Conservation (phyloP, 1,284 basidiomycete species). For the Sporisorium sorghi region DNA sequence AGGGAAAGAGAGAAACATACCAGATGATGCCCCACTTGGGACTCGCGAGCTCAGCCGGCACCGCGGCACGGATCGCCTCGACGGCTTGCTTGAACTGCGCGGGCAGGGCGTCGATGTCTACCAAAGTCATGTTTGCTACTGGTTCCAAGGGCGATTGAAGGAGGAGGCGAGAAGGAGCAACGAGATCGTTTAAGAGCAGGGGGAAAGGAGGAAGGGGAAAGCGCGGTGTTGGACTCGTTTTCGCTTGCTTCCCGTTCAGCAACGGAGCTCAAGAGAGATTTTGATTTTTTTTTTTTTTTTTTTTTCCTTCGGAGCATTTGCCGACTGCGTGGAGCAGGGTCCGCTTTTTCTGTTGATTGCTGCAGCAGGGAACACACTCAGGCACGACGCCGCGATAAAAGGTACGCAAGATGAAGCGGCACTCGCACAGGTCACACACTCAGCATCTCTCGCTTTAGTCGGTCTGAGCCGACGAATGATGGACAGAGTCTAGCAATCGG, state of each 20-base stretch:
- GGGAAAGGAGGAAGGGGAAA: not conserved
- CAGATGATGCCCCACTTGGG: constrained; percentile 64
- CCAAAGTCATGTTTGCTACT: not conserved
- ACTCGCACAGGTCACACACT: not conserved
- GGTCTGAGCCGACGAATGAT: not conserved
- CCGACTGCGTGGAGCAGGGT: not conserved
- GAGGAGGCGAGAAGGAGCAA: not conserved
- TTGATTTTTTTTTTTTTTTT: too few relatives aligned
- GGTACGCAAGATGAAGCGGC: not conserved
- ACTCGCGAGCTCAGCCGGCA: constrained; percentile 36
- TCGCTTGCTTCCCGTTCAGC: too few relatives aligned
- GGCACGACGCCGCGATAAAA: not conserved
- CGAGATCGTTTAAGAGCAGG: not conserved
- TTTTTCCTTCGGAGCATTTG: not conserved
- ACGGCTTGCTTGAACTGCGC: constrained; percentile 43
- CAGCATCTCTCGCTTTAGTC: not conserved
- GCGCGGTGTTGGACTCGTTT: too few relatives aligned
- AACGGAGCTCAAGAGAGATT: too few relatives aligned
- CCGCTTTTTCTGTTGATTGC: too few relatives aligned
- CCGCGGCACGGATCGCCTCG: constrained; percentile 28
- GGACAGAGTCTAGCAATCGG: not conserved
- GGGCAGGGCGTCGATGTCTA: constrained; percentile 34
- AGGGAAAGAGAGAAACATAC: constrained; percentile 10
- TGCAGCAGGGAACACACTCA: not conserved
- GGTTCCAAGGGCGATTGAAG: not conserved